Evolutionary conservation across 495 filamentous ascomycete species (phyloP).

Genomic region (Tuber aestivum): DNA sequence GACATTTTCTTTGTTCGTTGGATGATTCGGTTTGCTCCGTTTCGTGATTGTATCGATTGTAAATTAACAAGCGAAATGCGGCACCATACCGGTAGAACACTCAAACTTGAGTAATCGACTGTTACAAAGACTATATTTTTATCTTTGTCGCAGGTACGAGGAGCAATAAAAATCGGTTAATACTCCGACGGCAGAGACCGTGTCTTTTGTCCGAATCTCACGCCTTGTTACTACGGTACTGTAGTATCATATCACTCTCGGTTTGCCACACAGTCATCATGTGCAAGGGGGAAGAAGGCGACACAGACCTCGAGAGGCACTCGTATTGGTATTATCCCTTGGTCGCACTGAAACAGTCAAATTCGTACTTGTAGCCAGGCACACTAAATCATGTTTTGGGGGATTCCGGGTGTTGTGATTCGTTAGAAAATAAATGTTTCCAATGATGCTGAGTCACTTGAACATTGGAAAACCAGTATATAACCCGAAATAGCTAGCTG

Average conservation of each 20-base stretch:
- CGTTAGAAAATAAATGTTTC: no score
- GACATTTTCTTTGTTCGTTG: background rate
- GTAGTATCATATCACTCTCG: background rate
- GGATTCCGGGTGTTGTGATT: no score
- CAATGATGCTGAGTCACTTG: no score
- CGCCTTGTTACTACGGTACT: background rate
- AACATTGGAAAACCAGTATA: no score
- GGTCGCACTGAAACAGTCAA: no score
- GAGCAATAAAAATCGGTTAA: background rate
- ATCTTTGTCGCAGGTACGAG: background rate
- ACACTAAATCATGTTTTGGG: no score
- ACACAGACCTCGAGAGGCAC: conserved; percentile 6
- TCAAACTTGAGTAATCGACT: background rate
- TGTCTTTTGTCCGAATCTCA: background rate
- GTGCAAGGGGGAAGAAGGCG: conserved; percentile 7
- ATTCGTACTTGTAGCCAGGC: no score
- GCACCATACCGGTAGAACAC: background rate
- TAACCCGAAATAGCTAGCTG: no score
- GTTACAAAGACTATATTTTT: conserved; percentile 2
- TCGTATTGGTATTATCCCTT: no score
- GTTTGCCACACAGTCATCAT: conserved; percentile 1
- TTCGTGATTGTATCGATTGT: background rate
- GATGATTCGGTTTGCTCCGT: background rate
- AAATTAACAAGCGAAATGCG: background rate
- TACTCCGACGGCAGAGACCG: background rate